These are phyloP conservation scores for Aphanomyces invadans DNA, from an alignment of 352 stramenopile genomes.

Conservation along the genomic window DNA sequence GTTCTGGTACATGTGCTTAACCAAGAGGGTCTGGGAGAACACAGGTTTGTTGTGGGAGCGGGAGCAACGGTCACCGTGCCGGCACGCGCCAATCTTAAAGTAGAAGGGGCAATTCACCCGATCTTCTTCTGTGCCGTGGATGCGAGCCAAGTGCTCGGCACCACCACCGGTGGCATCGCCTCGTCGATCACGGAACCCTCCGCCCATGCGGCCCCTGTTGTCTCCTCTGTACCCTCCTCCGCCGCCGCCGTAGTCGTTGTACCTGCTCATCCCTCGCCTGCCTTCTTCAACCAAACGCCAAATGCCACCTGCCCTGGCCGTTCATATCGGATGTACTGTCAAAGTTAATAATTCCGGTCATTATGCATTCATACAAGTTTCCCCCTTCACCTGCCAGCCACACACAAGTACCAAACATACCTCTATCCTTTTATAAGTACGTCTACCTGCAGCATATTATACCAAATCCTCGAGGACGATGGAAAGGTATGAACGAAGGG, in stretches of 20 bases:
- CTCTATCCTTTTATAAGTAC: neutral
- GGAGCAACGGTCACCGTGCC: constrained; percentile 98
- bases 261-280: constrained; percentile 36
- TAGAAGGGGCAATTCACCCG: constrained; percentile 99
- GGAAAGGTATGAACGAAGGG: no score
- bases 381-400: neutral
- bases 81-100: constrained; percentile 99
- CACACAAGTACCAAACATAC: neutral
- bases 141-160: constrained; percentile 93
- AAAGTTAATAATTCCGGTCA: neutral
- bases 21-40: constrained; percentile 97
- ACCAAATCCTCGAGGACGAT: neutral
- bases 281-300: constrained; percentile 8
- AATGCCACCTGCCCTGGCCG: constrained; percentile 10
- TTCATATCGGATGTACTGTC: neutral
- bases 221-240: constrained; percentile 33
- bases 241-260: constrained; percentile 43
- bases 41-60: constrained; percentile 97
- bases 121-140: constrained; percentile 97
- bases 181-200: constrained; percentile 32
- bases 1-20: constrained; percentile 99
- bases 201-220: constrained; percentile 22
- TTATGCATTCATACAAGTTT: constrained; percentile 10
- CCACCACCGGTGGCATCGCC: constrained; percentile 62
- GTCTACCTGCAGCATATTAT: constrained; percentile 1